Conservation (phyloP, 495 filamentous ascomycete species). For the Lichenothelia convexa region DNA sequence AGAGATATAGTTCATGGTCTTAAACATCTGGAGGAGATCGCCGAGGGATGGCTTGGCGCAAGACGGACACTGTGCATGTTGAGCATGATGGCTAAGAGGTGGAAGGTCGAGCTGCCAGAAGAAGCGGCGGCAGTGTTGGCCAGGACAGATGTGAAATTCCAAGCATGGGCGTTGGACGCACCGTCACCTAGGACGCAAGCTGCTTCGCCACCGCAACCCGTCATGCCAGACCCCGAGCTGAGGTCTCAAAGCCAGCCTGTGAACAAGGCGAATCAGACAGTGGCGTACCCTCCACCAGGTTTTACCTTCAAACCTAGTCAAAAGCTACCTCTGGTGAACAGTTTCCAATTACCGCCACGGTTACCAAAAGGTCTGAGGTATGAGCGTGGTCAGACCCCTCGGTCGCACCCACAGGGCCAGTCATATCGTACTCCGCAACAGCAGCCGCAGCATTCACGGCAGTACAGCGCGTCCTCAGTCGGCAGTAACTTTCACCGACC, state of each 20-base stretch:
- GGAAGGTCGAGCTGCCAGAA: conserved; percentile 71
- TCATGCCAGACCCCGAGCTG: not conserved
- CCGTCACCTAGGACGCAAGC: conserved; percentile 6
- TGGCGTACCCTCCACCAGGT: no score
- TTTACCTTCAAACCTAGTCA: no score
- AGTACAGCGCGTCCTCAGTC: not conserved
- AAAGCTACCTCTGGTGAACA: no score
- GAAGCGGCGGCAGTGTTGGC: conserved; percentile 60
- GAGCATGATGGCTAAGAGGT: conserved; percentile 66
- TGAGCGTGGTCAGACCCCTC: no score
- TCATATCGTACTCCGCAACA: not conserved
- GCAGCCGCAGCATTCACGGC: not conserved
- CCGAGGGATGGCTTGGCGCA: conserved; percentile 84
- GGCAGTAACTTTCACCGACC: not conserved
- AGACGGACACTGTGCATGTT: conserved; percentile 70
- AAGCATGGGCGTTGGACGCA: conserved; percentile 10
- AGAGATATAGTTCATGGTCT: conserved; percentile 79
- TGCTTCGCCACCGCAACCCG: not conserved
- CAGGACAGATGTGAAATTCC: conserved; percentile 39
- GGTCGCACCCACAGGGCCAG: no score
- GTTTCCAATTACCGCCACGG: no score
- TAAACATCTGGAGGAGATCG: conserved; percentile 90
- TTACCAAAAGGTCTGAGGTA: no score
- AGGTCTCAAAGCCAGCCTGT: no score
- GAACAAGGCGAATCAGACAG: no score